Percentiles rank a stretch among this genome's conserved stretches.
These are phyloP conservation scores for Beverwykella pulmonaria DNA, from an alignment of 495 filamentous ascomycete species.

Conservation along the genomic window DNA sequence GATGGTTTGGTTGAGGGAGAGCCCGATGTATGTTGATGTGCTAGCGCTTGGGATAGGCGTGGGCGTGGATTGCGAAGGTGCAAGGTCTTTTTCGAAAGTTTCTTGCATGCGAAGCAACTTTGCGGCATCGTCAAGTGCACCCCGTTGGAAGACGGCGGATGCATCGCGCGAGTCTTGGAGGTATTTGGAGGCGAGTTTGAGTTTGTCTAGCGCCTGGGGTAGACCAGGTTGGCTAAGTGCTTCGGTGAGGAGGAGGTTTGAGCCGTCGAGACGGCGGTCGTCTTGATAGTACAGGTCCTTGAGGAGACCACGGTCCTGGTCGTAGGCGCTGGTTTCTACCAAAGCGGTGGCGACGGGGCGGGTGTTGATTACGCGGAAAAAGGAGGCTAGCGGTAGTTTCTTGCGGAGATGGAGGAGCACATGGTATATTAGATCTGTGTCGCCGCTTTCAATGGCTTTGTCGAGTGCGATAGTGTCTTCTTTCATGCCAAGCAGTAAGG, in stretches of 20 bases:
- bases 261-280: constrained; percentile 85
- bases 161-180: constrained; percentile 82
- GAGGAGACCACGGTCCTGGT: constrained; percentile 77
- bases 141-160: constrained; percentile 68
- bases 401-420: constrained; percentile 88
- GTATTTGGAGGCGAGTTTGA: constrained; percentile 79
- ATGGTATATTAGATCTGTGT: constrained; percentile 87
- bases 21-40: constrained; percentile 63
- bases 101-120: constrained; percentile 84
- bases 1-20: constrained; percentile 87
- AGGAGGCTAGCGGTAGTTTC: constrained; percentile 84
- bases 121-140: constrained; percentile 73
- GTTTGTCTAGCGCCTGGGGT: constrained; percentile 72
- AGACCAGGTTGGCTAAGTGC: constrained; percentile 68
- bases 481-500: constrained; percentile 91
- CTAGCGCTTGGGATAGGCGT: background rate
- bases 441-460: constrained; percentile 94
- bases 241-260: constrained; percentile 82
- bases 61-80: background rate
- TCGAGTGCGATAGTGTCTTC: constrained; percentile 94
- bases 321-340: constrained; percentile 78
- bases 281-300: constrained; percentile 99
- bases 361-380: constrained; percentile 89
- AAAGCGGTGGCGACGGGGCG: constrained; percentile 86
- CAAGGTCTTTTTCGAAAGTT: constrained; percentile 76